Base-by-base conservation (phyloP, 2,329 filamentous ascomycete species). In the Epichloe festucae region DNA sequence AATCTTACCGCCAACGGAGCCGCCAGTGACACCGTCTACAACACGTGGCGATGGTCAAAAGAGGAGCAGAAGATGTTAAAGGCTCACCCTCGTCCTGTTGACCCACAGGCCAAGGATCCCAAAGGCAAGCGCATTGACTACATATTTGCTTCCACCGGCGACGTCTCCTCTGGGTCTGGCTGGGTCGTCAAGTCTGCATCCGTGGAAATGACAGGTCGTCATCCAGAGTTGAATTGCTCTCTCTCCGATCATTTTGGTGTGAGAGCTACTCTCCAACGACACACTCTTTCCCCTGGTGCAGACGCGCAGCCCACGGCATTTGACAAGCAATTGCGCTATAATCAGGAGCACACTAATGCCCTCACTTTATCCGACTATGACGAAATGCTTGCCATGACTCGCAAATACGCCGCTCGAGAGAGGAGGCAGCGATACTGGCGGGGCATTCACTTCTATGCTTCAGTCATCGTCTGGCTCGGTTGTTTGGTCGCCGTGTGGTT, bases 211-310 rank as follows among this genome's bases (percentile, higher is more conserved):
- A 84, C 81, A 19, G 78, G 85, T 63, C 82, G 87, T 10, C 90
- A 96, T 66, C 87, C 89, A 0, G 79, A 78, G 1, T 74, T 96
- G 1, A 77, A 81, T 55, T 95, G 89, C 69, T 95, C 89, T 1
- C 75, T 97, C 27, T 96, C 89, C 59, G 91, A 98, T 63, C 93
- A 97, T 66, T 97, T 96, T 66, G 89, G 88, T 21, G 85, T 97
- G 50, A 85, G 91, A 64, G 83, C 87, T 5, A 89, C 87, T 0
- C 74, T 97, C 10, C 68, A 71, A 4, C 74, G 77, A 12, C 70
- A 75, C 57, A 63, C 63, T 2, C 60, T 66, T 34, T 54, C 63
- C 19, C 46, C 55, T 42, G 46, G 51, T 35, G 39, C 60, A 10
- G 47, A 46, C 10, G 48, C 55, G 19, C 39, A 49, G 19, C 56